Base-by-base conservation (phyloP, 140 eudicot species). In the Oenanthe javanica region DNA sequence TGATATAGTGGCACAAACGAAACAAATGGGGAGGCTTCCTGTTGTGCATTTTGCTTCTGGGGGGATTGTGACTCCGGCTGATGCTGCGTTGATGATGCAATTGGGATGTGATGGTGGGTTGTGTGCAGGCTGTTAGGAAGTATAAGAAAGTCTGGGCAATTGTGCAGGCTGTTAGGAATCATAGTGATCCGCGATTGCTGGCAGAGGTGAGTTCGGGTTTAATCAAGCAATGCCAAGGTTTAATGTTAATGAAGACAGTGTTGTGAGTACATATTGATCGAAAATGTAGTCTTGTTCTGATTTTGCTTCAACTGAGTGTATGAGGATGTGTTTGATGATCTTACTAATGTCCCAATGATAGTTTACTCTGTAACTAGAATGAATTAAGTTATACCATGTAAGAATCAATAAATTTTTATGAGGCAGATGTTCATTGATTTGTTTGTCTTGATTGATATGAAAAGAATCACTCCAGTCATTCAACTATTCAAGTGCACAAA, bases 41-140 rank as follows among this genome's bases (percentile, higher is more conserved):
- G 97, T 94, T 80, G 94, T 91, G 79, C 97, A 94, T 85, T 94
- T 88, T 75, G 98, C 98, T 6, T 84, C 92, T 31, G 97, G 98
- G 15, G 98, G 97, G 31, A 90, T 94, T 25, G 86, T 83, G 51
- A 94, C 97, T 0, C 97, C 98, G 49, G 97, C 97, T 0, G 98
- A 94, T 81, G 98, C 96, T 0, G 98, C 97, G 0, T 36, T 94
- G 83, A 89, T 94, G 97, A 89, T 92, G 96, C 97, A 90, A 48
- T 72, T 94, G 79, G 97, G 98, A 0, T 90, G 97, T 72, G 97
- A 94, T 85, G 98, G 98, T 1, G 94, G 92, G 72, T 92, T 92
- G 74, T 84, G 88, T 23, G 23, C 21, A 31, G 93, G 0, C 31
- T 31, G 31, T 31, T 31, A 31, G 31, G 31, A 31, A 31, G 31